These are phyloP conservation scores for Malassezia brasiliensis DNA, from an alignment of 1,284 basidiomycete genomes.

Conservation along the genomic window DNA sequence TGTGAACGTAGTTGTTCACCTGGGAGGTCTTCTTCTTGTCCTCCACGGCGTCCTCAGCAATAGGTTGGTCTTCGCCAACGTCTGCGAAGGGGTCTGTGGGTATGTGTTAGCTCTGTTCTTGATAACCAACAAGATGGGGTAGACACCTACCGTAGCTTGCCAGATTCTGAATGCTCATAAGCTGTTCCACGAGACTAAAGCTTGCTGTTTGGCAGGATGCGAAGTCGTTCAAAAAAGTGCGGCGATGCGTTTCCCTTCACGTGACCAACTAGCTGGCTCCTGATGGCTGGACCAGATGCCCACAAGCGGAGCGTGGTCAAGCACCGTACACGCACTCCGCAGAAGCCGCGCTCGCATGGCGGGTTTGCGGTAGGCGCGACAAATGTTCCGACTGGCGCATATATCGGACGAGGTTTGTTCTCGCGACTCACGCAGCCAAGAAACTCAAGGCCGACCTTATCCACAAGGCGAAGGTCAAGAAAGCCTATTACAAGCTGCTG, in stretches of 20 bases:
- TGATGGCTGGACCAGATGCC: slow-evolving; percentile 3
- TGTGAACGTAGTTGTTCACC: slow-evolving; percentile 50
- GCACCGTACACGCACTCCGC: slow-evolving; percentile 24
- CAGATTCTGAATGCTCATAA: slow-evolving; percentile 49
- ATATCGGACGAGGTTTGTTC: slow-evolving; percentile 31
- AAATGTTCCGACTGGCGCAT: slow-evolving; percentile 41
- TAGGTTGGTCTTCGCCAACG: slow-evolving; percentile 38
- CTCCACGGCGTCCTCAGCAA: slow-evolving; percentile 21
- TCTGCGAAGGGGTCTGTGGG: slow-evolving; percentile 46
- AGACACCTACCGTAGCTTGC: slow-evolving; percentile 40
- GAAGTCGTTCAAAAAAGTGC: neutral
- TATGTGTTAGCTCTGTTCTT: neutral
- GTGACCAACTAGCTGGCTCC: neutral
- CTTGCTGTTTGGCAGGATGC: neutral
- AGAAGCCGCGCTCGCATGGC: slow-evolving; percentile 18
- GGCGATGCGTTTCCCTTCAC: neutral
- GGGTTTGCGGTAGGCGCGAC: slow-evolving; percentile 43
- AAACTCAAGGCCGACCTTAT: slow-evolving; percentile 54
- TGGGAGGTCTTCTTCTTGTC: slow-evolving; percentile 30
- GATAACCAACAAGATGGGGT: neutral
- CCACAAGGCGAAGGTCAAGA: slow-evolving; percentile 53
- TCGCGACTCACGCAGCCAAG: slow-evolving; percentile 46
- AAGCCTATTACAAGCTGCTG: slow-evolving; percentile 52
- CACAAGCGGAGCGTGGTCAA: slow-evolving; percentile 33
- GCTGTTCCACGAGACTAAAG: slow-evolving; percentile 9